Base-by-base conservation (phyloP, 1,284 basidiomycete species). In the Ustilago hordei region DNA sequence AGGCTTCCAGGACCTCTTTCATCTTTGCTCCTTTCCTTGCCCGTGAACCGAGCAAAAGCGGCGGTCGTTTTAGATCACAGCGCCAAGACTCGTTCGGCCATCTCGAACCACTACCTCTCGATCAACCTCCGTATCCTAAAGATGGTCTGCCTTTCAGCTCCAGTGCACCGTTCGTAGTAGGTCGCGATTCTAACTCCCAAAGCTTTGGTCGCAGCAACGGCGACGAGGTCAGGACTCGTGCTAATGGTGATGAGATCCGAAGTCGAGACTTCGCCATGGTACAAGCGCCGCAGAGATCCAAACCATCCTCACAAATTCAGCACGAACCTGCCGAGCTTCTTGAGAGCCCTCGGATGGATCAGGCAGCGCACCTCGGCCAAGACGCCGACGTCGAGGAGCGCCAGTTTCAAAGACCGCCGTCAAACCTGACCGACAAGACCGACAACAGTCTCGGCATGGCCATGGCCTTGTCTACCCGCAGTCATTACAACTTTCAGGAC, bases 1-100 rank as follows among this genome's bases (percentile, higher is more conserved):
- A 66, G 48, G 12, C 47, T 0, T 55, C 63, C 1, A 67, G 53
- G 41, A 53, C 63, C 0, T 60, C 70, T 13, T 77, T 70, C 31
- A 60, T 74, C 59, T 78, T 78, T 56, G 62, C 75, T 11, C 71
- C 75, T 13, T 78, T 78, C 59, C 70, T 65, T 54, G 66, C 70
- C 2, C 59, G 75, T 13, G 66, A 70, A n/a, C 64, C 66, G 2
- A 61, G 35, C 48, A 72, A 64, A 35, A 23, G 23, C 31, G 36
- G 48, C 41, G 35, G 58, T 56, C 50, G 41, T 5, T 50, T 54
- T 13, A 35, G 65, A 38, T 52, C 35, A 9, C 59, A 59, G n/a
- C 60, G 63, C 32, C 45, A 52, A 32, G 69, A 72, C 5, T 77
- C 75, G 2, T 73, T 77, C 38, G 75, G 69, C 6, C 62, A 77